Conservation (phyloP, 176 grass and related monocot species). For the Paspalum vaginatum region DNA sequence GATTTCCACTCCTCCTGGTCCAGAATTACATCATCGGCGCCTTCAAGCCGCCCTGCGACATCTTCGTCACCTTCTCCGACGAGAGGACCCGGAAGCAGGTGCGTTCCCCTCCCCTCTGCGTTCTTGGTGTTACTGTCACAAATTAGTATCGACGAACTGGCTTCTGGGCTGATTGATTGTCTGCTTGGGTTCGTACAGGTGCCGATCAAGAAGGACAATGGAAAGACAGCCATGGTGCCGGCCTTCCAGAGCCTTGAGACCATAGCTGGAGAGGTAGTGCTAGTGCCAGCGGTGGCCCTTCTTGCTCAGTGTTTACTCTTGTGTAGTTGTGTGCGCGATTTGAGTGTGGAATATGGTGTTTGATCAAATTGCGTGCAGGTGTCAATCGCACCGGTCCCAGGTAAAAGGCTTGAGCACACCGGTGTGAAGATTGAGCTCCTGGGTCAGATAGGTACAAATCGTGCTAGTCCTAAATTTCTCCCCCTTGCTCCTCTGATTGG, state of each 20-base stretch:
- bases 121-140: background rate
- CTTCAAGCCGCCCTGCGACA: conserved; percentile 86
- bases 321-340: background rate
- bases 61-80: conserved; percentile 79
- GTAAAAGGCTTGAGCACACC: conserved; percentile 85
- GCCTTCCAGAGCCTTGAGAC: conserved; percentile 84
- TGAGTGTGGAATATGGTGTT: background rate
- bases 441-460: conserved; percentile 78
- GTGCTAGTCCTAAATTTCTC: background rate
- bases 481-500: background rate
- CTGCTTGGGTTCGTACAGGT: conserved; percentile 45
- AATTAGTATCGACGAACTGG: no score
- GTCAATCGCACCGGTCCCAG: conserved; percentile 73
- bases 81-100: conserved; percentile 85
- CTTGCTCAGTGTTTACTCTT: background rate
- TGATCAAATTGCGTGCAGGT: conserved; percentile 57
- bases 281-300: conserved; percentile 18
- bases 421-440: conserved; percentile 91
- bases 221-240: conserved; percentile 75
- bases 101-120: background rate
- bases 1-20: background rate
- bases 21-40: conserved; percentile 91
- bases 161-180: background rate
- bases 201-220: conserved; percentile 84
- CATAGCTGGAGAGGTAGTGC: conserved; percentile 76